Evolutionary conservation across 2,329 filamentous ascomycete genomes (phyloP), one percentile per base, ranked within the genome.

Genomic region (Triangularia setosa): DNA sequence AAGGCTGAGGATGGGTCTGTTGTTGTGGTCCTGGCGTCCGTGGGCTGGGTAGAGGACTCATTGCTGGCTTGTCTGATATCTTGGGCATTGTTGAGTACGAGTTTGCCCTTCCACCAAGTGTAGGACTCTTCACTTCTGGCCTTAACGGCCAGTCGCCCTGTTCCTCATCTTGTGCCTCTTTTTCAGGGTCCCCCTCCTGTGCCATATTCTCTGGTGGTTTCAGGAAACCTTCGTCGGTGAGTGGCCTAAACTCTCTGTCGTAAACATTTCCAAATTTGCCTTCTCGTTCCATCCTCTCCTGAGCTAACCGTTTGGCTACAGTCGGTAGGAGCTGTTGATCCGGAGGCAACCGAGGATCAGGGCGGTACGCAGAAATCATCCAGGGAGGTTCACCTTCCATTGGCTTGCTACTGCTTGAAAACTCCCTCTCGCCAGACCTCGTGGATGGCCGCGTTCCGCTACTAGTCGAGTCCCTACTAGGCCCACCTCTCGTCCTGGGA

Each of bases 241-340:
- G 80, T 5, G 93, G 89, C 18, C 90, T 87, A 78, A 97, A 95
- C 65, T 96, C 89, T 67, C 87, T 91, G 78, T 97, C 93, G 74
- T 97, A 97, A 25, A 90, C 83, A 65, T 87, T 91, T 3, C 92
- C 92, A 68, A 92, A 91, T 69, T 91, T 92, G 68, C 93, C 93
- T 76, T 97, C 92, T 71, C 88, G 91, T 77, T 96, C 93, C 93
- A 93, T 97, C 75, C 94, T 91, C 76, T 97, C 93, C 79, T 97
- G 94, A 75, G 95, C 91, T 76, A 98, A 84, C 63, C 92, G 86
- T 72, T 90, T 92, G 12, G 95, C 95, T 67, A 98, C 93, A 0
- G 95, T 98, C 0, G 95, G 95, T 11, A 99, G 86, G 61, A 99
- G 88, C 74, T 99, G 95, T 76, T 99, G 91, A 67, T 99, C 95